Percentiles rank a stretch among this genome's conserved stretches.
Evolutionary conservation across 2,329 filamentous ascomycete genomes (phyloP).

Genomic region (Delphinella strobiligena): DNA sequence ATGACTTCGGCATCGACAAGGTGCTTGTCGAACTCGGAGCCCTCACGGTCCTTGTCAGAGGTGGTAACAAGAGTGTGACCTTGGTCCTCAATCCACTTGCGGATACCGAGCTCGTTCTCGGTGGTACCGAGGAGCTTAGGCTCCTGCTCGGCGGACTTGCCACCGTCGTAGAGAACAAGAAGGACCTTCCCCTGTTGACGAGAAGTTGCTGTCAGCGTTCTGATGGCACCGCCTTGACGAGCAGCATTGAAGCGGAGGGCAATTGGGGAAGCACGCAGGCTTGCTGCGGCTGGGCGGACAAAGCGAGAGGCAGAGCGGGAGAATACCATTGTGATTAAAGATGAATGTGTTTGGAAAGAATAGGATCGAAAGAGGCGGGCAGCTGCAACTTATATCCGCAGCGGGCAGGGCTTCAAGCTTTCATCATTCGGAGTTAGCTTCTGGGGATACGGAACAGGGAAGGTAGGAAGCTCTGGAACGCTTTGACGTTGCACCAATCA

Average conservation of each 20-base stretch:
- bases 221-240: slow-evolving; percentile 38
- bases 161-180: slow-evolving; percentile 82
- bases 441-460: neutral
- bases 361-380: neutral
- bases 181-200: slow-evolving; percentile 87
- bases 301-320: slow-evolving; percentile 48
- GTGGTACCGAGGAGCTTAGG: slow-evolving; percentile 85
- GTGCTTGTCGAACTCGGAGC: slow-evolving; percentile 90
- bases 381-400: neutral
- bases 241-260: slow-evolving; percentile 21
- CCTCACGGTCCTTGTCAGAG: slow-evolving; percentile 90
- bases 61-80: slow-evolving; percentile 96
- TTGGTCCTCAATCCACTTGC: slow-evolving; percentile 95
- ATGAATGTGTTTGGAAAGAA: neutral
- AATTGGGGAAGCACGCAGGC: slow-evolving; percentile 33
- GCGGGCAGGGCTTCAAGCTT: neutral
- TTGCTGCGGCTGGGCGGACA: slow-evolving; percentile 41
- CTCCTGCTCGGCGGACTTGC: slow-evolving; percentile 78
- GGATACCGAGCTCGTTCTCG: slow-evolving; percentile 94
- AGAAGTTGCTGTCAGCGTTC: slow-evolving; percentile 53
- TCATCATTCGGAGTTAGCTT: neutral
- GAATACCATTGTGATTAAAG: slow-evolving; percentile 44
- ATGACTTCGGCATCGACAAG: slow-evolving; percentile 95
- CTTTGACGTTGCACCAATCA: neutral
- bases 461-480: neutral